phyloP scores from a whole-genome alignment of 1,284 basidiomycete species.

The Amylostereum areolatum region DNA sequence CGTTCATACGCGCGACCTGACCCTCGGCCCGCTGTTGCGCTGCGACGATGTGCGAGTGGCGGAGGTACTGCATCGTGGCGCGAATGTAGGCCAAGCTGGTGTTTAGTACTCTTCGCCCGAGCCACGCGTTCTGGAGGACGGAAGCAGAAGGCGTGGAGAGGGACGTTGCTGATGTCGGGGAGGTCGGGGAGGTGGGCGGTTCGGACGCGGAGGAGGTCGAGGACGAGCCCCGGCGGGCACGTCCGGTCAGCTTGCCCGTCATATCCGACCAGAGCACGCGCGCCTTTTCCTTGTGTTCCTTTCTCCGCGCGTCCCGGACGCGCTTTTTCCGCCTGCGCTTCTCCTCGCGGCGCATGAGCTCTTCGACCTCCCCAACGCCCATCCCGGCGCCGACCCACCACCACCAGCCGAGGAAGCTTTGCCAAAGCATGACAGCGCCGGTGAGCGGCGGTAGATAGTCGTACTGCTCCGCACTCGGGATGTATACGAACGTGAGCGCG shows the following conservation, averaged over 20 bases:
- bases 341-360: slow-evolving; percentile 34
- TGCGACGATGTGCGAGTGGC: slow-evolving; percentile 61
- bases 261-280: slow-evolving; percentile 50
- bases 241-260: slow-evolving; percentile 22
- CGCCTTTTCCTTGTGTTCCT: slow-evolving; percentile 39
- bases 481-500: slow-evolving; percentile 81
- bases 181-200: neutral
- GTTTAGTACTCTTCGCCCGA: slow-evolving; percentile 2
- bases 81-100: slow-evolving; percentile 4
- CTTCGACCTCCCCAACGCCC: slow-evolving; percentile 29
- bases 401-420: slow-evolving; percentile 91
- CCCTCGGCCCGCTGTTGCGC: slow-evolving; percentile 62
- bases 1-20: slow-evolving; percentile 53
- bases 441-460: slow-evolving; percentile 82
- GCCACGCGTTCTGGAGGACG: neutral
- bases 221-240: neutral
- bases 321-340: slow-evolving; percentile 47
- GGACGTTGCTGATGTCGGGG: neutral
- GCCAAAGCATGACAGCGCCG: slow-evolving; percentile 89
- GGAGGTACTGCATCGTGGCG: slow-evolving; percentile 41
- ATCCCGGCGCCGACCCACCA: slow-evolving; percentile 82
- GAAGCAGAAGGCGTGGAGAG: neutral
- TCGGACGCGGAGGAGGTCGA: neutral
- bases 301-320: slow-evolving; percentile 29
- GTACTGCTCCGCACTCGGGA: slow-evolving; percentile 75